phyloP scores from a whole-genome alignment of 306 rosid genomes.

The Lagenaria siceraria region DNA sequence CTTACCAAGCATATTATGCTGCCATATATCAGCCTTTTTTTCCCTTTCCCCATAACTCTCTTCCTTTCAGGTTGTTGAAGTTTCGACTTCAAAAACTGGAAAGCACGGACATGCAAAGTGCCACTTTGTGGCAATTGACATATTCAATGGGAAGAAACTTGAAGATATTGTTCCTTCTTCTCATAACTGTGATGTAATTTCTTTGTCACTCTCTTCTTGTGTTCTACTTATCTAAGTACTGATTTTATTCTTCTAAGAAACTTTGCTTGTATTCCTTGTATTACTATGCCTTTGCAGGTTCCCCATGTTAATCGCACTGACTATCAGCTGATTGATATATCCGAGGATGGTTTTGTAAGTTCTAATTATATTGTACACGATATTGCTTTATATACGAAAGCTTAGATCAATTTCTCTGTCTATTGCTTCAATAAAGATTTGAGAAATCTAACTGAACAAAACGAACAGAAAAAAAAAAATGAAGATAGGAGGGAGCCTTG shows the following conservation, averaged over 20 bases:
- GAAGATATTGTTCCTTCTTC: constrained; percentile 69
- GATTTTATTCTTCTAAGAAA: neutral
- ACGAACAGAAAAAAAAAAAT: neutral
- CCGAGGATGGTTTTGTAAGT: constrained; percentile 73
- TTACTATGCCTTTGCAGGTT: constrained; percentile 29
- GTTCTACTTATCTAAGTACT: neutral
- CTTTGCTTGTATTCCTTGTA: neutral
- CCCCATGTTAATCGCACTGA: constrained; percentile 63
- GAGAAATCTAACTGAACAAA: neutral
- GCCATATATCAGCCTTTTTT: neutral
- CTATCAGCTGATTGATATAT: constrained; percentile 65
- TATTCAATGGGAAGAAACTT: constrained; percentile 61
- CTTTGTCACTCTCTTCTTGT: neutral
- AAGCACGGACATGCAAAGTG: constrained; percentile 75
- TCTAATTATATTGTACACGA: neutral
- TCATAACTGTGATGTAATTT: constrained; percentile 59
- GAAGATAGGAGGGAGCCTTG: neutral
- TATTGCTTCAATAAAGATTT: neutral
- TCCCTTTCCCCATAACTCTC: neutral
- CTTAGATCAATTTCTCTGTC: neutral
- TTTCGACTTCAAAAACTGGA: constrained; percentile 64
- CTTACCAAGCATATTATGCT: neutral
- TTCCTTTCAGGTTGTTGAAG: constrained; percentile 37
- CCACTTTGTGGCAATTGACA: constrained; percentile 65
- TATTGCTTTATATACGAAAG: neutral